Evolutionary conservation across 352 stramenopile species (phyloP).

Genomic region (Phytophthora aleatoria): DNA sequence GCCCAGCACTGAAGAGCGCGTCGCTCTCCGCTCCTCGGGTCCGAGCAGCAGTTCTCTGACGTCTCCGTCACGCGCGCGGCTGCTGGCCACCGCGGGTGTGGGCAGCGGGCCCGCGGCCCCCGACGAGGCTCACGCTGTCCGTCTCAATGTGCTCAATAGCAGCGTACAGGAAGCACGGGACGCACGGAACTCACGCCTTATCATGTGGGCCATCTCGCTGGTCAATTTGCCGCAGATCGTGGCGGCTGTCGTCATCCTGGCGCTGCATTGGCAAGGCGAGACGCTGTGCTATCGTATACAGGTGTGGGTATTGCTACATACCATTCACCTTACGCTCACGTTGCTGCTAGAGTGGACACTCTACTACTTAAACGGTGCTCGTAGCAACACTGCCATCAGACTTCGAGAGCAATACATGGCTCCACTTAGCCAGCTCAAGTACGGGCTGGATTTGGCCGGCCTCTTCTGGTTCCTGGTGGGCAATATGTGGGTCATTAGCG

Average conservation of each 20-base stretch:
- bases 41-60: conserved; percentile 27
- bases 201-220: conserved; percentile 80
- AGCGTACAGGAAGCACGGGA: conserved; percentile 82
- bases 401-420: conserved; percentile 74
- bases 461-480: conserved; percentile 89
- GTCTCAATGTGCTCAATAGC: conserved; percentile 85
- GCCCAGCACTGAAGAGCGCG: conserved; percentile 34
- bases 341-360: conserved; percentile 77
- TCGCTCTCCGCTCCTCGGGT: conserved; percentile 25
- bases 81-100: conserved; percentile 33
- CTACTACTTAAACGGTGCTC: conserved; percentile 70
- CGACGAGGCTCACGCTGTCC: conserved; percentile 80
- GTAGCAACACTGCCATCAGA: conserved; percentile 59
- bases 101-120: conserved; percentile 32
- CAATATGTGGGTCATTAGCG: conserved; percentile 91
- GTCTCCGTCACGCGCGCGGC: conserved; percentile 33
- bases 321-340: conserved; percentile 67
- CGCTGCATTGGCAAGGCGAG: conserved; percentile 66
- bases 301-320: conserved; percentile 84
- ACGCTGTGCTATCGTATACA: conserved; percentile 85
- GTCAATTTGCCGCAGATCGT: conserved; percentile 82
- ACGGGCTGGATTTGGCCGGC: conserved; percentile 72
- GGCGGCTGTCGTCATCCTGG: conserved; percentile 59
- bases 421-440: conserved; percentile 80
- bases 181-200: conserved; percentile 76